Percentiles rank a stretch among this genome's conserved stretches.
phyloP scores from a whole-genome alignment of 495 filamentous ascomycete genomes.

The Lepidopterella palustris region DNA sequence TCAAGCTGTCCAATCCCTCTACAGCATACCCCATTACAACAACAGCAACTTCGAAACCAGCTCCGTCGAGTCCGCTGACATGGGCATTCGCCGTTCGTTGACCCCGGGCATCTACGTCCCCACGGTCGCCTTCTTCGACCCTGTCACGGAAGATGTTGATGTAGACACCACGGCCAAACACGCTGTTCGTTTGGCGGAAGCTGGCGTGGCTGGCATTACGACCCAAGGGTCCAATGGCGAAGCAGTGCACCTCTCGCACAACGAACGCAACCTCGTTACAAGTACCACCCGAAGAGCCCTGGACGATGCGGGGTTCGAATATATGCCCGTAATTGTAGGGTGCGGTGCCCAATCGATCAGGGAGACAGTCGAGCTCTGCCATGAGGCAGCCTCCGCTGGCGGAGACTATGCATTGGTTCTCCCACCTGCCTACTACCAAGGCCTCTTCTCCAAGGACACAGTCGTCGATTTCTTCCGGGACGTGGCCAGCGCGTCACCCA shows the following conservation, averaged over 20 bases:
- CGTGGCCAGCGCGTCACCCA: slow-evolving; percentile 73
- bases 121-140: slow-evolving; percentile 37
- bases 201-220: slow-evolving; percentile 72
- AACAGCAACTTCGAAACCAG: slow-evolving; percentile 30
- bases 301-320: slow-evolving; percentile 58
- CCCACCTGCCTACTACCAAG: slow-evolving; percentile 78
- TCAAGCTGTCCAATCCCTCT: slow-evolving; percentile 25
- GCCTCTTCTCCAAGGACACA: slow-evolving; percentile 55
- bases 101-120: slow-evolving; percentile 37
- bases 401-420: slow-evolving; percentile 81
- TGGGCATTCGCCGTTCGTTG: slow-evolving; percentile 27
- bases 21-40: slow-evolving; percentile 22
- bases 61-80: slow-evolving; percentile 29
- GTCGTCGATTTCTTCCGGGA: slow-evolving; percentile 67
- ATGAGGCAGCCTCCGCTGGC: slow-evolving; percentile 65
- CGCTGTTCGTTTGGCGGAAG: slow-evolving; percentile 72
- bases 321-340: slow-evolving; percentile 76
- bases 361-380: slow-evolving; percentile 75
- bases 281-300: slow-evolving; percentile 68
- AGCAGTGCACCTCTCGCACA: slow-evolving; percentile 36
- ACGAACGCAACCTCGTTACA: slow-evolving; percentile 49
- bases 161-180: slow-evolving; percentile 63
- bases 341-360: slow-evolving; percentile 79
- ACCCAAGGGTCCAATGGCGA: slow-evolving; percentile 87
- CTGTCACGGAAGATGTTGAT: slow-evolving; percentile 50